Conservation (phyloP, 805 yeast species). For the Saccharomycopsis fodiens region DNA sequence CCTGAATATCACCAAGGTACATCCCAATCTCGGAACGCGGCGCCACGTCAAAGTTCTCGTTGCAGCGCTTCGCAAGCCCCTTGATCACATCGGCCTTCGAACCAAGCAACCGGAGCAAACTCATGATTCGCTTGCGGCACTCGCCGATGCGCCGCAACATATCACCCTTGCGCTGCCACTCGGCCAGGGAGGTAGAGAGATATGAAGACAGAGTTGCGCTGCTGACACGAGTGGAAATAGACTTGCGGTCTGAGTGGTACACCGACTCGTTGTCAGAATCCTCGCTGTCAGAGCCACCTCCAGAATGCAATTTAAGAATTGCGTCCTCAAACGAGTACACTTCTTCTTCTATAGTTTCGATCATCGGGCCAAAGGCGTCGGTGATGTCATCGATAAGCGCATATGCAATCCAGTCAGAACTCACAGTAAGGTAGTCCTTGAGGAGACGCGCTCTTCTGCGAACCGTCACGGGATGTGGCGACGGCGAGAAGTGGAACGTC, state of each 20-base stretch:
- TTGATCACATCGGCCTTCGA: slow-evolving; percentile 96
- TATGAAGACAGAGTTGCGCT: slow-evolving; percentile 23
- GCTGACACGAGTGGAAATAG: slow-evolving; percentile 4
- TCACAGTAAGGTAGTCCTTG: slow-evolving; percentile 80
- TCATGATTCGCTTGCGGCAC: slow-evolving; percentile 91
- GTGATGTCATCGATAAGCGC: slow-evolving; percentile 95
- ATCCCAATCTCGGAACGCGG: slow-evolving; percentile 84
- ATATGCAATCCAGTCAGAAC: slow-evolving; percentile 95
- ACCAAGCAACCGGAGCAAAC: slow-evolving; percentile 73
- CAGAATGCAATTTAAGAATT: slow-evolving; percentile 79
- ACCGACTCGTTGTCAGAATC: slow-evolving; percentile 32
- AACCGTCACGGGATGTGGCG: slow-evolving; percentile 94
- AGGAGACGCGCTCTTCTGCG: slow-evolving; percentile 85
- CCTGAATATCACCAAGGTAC: slow-evolving; percentile 96
- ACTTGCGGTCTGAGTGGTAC: slow-evolving; percentile 13
- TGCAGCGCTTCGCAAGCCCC: slow-evolving; percentile 87
- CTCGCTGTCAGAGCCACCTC: slow-evolving; percentile 37
- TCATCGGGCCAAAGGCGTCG: slow-evolving; percentile 96
- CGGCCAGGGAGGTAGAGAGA: slow-evolving; percentile 39
- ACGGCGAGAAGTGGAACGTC: slow-evolving; percentile 89
- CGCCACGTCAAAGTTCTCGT: slow-evolving; percentile 73
- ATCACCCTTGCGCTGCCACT: slow-evolving; percentile 91
- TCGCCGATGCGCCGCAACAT: slow-evolving; percentile 94
- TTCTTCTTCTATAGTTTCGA: slow-evolving; percentile 88
- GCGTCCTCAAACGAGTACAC: slow-evolving; percentile 93